These are phyloP conservation scores for Alternaria burnsii DNA, from an alignment of 2,329 filamentous ascomycete genomes.

Conservation along the genomic window DNA sequence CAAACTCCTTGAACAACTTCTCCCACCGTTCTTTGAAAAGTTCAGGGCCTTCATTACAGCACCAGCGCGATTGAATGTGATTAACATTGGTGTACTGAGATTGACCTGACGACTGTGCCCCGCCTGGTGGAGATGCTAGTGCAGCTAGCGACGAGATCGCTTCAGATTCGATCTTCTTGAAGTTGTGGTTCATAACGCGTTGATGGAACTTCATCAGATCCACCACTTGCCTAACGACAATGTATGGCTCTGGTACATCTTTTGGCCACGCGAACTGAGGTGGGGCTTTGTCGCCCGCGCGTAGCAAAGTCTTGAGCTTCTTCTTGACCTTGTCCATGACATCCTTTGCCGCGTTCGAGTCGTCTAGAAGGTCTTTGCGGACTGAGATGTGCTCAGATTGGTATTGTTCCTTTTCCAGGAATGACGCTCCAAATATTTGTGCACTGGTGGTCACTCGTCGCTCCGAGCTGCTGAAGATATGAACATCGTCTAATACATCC, in stretches of 20 bases:
- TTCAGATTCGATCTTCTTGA: constrained; percentile 75
- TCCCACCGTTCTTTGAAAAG: constrained; percentile 98
- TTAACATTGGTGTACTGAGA: constrained; percentile 49
- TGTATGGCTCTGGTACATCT: constrained; percentile 91
- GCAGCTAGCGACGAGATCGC: constrained; percentile 69
- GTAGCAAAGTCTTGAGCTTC: constrained; percentile 91
- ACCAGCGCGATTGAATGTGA: constrained; percentile 88
- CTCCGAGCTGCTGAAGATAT: constrained; percentile 95
- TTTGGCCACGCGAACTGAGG: constrained; percentile 98
- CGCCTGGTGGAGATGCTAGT: constrained; percentile 35
- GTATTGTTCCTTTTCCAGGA: constrained; percentile 86
- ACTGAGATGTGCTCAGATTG: constrained; percentile 87
- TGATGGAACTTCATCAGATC: constrained; percentile 98
- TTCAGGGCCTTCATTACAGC: constrained; percentile 92
- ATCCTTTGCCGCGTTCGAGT: constrained; percentile 98
- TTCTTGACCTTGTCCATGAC: constrained; percentile 99
- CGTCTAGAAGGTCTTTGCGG: constrained; percentile 92
- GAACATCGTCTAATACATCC: constrained; percentile 89
- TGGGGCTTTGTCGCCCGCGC: constrained; percentile 91
- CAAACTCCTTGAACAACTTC: constrained; percentile 96
- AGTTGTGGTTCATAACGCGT: constrained; percentile 94
- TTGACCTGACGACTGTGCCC: constrained; percentile 47
- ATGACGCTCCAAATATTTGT: constrained; percentile 92
- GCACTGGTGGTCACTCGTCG: constrained; percentile 93
- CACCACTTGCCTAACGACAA: constrained; percentile 90